These are phyloP conservation scores for Eremochloa ophiuroides DNA, from an alignment of 176 grass and related monocot genomes.

Conservation along the genomic window DNA sequence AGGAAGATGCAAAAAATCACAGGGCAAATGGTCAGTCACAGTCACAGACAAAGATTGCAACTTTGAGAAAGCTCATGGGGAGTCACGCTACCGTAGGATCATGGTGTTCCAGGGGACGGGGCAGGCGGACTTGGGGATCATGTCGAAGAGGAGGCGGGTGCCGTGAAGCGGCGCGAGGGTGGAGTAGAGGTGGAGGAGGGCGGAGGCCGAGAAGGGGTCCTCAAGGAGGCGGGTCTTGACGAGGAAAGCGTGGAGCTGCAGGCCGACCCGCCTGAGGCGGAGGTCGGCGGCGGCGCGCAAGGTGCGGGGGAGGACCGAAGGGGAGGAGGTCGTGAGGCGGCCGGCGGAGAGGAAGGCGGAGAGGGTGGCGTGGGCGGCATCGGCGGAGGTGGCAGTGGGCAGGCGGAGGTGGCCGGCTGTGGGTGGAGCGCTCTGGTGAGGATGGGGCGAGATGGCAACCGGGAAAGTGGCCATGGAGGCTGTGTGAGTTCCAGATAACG, in stretches of 20 bases:
- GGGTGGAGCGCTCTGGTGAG: background rate
- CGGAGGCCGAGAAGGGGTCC: conserved; percentile 33
- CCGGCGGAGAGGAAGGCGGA: conserved; percentile 15
- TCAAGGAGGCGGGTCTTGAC: conserved; percentile 22
- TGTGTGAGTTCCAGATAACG: background rate
- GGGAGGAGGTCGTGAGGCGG: conserved; percentile 10
- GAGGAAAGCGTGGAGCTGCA: conserved; percentile 39
- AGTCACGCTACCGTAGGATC: conserved; percentile 17
- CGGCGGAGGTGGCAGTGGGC: background rate
- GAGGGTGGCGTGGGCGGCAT: conserved; percentile 10
- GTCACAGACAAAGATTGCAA: background rate
- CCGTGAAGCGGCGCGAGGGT: conserved; percentile 12
- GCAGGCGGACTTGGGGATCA: conserved; percentile 27
- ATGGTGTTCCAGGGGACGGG: conserved; percentile 43
- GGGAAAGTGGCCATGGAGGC: background rate
- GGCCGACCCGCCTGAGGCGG: conserved; percentile 29
- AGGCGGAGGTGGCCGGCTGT: background rate
- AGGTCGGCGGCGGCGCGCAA: conserved; percentile 35
- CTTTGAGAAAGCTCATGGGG: background rate
- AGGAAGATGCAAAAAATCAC: background rate
- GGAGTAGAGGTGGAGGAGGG: conserved; percentile 40
- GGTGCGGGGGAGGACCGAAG: conserved; percentile 33
- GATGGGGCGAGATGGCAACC: background rate
- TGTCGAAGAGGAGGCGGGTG: conserved; percentile 41
- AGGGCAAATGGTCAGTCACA: background rate